These are phyloP conservation scores for Rasamsonia emersonii DNA, from an alignment of 2,329 filamentous ascomycete species.

Conservation along the genomic window DNA sequence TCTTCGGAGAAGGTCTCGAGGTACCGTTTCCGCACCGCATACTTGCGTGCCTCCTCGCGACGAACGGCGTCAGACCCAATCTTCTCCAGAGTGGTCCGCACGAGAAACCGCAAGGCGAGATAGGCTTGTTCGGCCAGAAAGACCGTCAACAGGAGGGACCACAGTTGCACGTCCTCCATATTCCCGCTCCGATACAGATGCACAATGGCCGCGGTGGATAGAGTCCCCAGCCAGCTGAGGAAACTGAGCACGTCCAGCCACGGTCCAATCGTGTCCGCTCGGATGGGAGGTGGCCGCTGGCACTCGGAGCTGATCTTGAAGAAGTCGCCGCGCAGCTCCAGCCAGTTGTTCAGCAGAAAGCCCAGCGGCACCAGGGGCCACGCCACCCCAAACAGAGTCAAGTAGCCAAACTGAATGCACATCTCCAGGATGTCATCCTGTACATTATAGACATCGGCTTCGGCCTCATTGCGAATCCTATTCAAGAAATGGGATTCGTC, in stretches of 20 bases:
- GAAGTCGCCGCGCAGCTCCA: slow-evolving; percentile 86
- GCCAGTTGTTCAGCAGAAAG: slow-evolving; percentile 92
- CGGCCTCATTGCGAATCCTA: slow-evolving; percentile 73
- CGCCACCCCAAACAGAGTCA: slow-evolving; percentile 82
- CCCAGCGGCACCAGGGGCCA: slow-evolving; percentile 89
- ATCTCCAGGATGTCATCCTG: slow-evolving; percentile 87
- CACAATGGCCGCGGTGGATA: slow-evolving; percentile 79
- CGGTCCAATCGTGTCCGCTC: slow-evolving; percentile 87
- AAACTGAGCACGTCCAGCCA: slow-evolving; percentile 82
- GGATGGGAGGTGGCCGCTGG: slow-evolving; percentile 80
- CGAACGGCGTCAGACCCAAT: slow-evolving; percentile 75
- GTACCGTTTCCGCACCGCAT: slow-evolving; percentile 65
- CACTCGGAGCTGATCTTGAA: slow-evolving; percentile 88
- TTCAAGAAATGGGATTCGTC: slow-evolving; percentile 75
- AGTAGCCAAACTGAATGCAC: slow-evolving; percentile 81
- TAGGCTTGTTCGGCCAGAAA: slow-evolving; percentile 81
- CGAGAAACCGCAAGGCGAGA: slow-evolving; percentile 60
- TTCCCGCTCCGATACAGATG: slow-evolving; percentile 71
- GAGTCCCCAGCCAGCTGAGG: slow-evolving; percentile 84
- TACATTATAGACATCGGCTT: slow-evolving; percentile 79
- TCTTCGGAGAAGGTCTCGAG: slow-evolving; percentile 41
- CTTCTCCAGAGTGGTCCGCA: slow-evolving; percentile 64
- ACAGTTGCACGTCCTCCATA: slow-evolving; percentile 59
- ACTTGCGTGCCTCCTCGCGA: slow-evolving; percentile 72
- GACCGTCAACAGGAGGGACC: slow-evolving; percentile 69